Evolutionary conservation across 2,329 filamentous ascomycete genomes (phyloP), one percentile per base, ranked within the genome.

Genomic region (Dactylellina drechsleri): DNA sequence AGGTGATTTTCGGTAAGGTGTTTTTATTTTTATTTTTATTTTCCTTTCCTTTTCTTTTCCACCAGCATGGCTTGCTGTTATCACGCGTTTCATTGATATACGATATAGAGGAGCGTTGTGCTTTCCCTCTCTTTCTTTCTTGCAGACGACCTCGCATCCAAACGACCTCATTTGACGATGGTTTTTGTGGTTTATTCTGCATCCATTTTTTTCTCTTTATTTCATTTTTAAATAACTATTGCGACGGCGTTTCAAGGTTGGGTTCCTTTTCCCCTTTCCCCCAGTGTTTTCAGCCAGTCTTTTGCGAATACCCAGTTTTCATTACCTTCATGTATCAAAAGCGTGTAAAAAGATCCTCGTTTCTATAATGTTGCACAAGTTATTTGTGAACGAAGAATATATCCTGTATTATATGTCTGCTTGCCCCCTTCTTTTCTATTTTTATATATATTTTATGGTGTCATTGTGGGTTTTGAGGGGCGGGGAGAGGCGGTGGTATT

Each of bases 261-360:
- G 43, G 13, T 8, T 26, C 23, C 4, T 45, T 36, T 26, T 45
- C 18, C 31, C 20, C 15, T 40, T 50, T 28, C 41, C 23, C 26
- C n/a, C 12, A 1, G 6, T 36, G 31, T 1, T 12, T 56, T 31
- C 26, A 61, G 28, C 54, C 36, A 6, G 7, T 45, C 16, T 16
- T 41, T 49, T 60, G 23, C 41, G 41, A 60, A 60, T 60, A 60
- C 57, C 57, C 57, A 49, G 26, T 7, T 52, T 52, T 49, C 23
- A 23, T 23, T 23, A 23, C 23, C 23, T 16, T 36, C 43, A 45
- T 60, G 57, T 60, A 60, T 49, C 41, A 60, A 60, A 60, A 60
- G 57, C 57, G 57, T 60, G 57, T 60, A 49, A 13, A 31, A 36
- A 36, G 31, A 54, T 10, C 28, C 16, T 36, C 52, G 3, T 13